A percentile compares a stretch with the other conserved stretches of the same genome.
phyloP scores from a whole-genome alignment of 768 basidiomycete species.

The Gymnopilus dilepis region DNA sequence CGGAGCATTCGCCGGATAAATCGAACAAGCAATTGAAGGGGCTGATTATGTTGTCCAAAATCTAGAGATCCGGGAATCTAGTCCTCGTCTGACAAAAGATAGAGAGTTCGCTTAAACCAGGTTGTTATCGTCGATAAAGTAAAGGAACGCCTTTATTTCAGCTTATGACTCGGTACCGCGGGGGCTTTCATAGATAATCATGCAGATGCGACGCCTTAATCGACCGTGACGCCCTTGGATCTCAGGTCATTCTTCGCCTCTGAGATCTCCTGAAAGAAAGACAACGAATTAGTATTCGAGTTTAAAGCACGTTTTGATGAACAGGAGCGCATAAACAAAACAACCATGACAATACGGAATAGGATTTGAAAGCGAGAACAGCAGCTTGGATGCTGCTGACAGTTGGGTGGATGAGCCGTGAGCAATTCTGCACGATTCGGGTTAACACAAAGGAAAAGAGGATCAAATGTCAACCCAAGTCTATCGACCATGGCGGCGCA shows the following conservation, averaged over 20 bases:
- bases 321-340: neutral
- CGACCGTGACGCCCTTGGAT: slow-evolving; percentile 63
- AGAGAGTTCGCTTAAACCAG: slow-evolving; percentile 9
- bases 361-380: slow-evolving; percentile 12
- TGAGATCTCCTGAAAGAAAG: slow-evolving; percentile 56
- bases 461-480: neutral
- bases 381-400: slow-evolving; percentile 3
- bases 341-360: slow-evolving; percentile 8
- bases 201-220: slow-evolving; percentile 32
- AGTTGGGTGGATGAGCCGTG: neutral
- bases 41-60: neutral
- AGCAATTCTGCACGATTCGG: neutral
- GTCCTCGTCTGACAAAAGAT: neutral
- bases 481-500: neutral
- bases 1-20: slow-evolving; percentile 1
- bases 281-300: slow-evolving; percentile 17
- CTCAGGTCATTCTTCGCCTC: slow-evolving; percentile 60
- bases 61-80: neutral
- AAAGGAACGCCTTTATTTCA: slow-evolving; percentile 9
- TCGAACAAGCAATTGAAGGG: neutral
- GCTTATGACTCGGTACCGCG: neutral
- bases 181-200: slow-evolving; percentile 12
- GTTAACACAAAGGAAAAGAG: slow-evolving; percentile 3
- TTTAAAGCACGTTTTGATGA: slow-evolving; percentile 4
- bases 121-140: neutral